Conservation (phyloP, 1,284 basidiomycete species). For the Papiliotrema fonsecae region DNA sequence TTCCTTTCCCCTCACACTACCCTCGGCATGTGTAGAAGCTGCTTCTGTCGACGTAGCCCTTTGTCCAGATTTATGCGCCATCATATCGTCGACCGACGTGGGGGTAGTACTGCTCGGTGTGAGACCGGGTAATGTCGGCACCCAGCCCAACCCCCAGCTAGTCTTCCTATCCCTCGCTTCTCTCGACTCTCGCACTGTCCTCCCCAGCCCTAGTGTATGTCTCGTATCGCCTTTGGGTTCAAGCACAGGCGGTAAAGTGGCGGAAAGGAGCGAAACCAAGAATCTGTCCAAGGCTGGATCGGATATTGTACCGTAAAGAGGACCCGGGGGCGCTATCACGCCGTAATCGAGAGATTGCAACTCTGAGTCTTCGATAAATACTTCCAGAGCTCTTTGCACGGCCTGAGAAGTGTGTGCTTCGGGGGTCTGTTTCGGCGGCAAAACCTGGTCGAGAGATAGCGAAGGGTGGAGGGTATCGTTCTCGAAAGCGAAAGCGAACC, state of each 20-base stretch:
- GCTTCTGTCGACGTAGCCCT: neutral
- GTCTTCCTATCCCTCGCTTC: slow-evolving; percentile 14
- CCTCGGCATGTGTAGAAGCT: no score
- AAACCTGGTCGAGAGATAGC: slow-evolving; percentile 11
- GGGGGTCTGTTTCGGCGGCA: slow-evolving; percentile 20
- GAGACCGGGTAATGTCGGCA: neutral
- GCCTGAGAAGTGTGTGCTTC: neutral
- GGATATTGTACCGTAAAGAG: neutral
- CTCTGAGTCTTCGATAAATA: slow-evolving; percentile 9
- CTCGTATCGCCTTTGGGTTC: slow-evolving; percentile 5
- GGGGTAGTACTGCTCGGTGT: slow-evolving; percentile 2
- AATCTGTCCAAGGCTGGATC: slow-evolving; percentile 20
- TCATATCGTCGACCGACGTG: neutral
- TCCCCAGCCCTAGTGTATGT: slow-evolving; percentile 21
- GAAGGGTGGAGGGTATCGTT: slow-evolving; percentile 15
- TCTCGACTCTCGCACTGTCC: slow-evolving; percentile 7
- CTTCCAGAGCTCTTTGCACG: slow-evolving; percentile 2
- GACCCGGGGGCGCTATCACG: neutral
- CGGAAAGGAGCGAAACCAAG: slow-evolving; percentile 15
- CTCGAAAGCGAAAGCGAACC: slow-evolving; percentile 35
- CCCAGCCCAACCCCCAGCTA: slow-evolving; percentile 19
- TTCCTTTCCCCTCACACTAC: neutral
- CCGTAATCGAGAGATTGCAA: neutral
- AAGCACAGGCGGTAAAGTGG: slow-evolving; percentile 7
- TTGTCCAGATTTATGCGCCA: neutral